These are phyloP conservation scores for Penicillium brevicompactum DNA, from an alignment of 2,329 filamentous ascomycete species.

Conservation along the genomic window DNA sequence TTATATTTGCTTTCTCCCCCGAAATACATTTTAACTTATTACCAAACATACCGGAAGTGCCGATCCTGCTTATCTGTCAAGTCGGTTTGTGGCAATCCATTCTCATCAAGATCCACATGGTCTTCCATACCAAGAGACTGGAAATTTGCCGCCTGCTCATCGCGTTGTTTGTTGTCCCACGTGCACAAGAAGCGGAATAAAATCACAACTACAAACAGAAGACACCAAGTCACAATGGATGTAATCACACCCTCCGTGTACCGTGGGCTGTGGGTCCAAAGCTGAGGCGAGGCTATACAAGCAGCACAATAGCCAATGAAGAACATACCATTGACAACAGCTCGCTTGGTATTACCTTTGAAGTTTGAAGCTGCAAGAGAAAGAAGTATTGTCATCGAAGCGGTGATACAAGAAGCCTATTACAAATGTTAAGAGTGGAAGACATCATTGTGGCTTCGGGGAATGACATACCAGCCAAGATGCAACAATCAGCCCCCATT, in stretches of 20 bases:
- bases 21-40: not conserved
- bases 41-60: constrained; percentile 14
- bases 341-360: constrained; percentile 55
- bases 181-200: constrained; percentile 16
- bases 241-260: constrained; percentile 53
- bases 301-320: constrained; percentile 55
- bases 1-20: no score
- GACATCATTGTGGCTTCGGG: not conserved
- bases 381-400: constrained; percentile 47
- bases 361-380: constrained; percentile 53
- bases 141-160: constrained; percentile 6
- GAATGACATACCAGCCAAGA: constrained; percentile 47
- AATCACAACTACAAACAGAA: constrained; percentile 16
- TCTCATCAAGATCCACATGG: constrained; percentile 14
- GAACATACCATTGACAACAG: constrained; percentile 51
- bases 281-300: constrained; percentile 52
- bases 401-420: constrained; percentile 47
- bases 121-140: not conserved
- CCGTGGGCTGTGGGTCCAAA: constrained; percentile 47
- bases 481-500: constrained; percentile 53
- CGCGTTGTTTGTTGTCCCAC: constrained; percentile 16
- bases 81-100: constrained; percentile 14
- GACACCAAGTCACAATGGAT: constrained; percentile 29
- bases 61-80: constrained; percentile 16
- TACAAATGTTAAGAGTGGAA: not conserved